These are phyloP conservation scores for Benincasa hispida DNA, from an alignment of 306 rosid genomes.

Conservation along the genomic window DNA sequence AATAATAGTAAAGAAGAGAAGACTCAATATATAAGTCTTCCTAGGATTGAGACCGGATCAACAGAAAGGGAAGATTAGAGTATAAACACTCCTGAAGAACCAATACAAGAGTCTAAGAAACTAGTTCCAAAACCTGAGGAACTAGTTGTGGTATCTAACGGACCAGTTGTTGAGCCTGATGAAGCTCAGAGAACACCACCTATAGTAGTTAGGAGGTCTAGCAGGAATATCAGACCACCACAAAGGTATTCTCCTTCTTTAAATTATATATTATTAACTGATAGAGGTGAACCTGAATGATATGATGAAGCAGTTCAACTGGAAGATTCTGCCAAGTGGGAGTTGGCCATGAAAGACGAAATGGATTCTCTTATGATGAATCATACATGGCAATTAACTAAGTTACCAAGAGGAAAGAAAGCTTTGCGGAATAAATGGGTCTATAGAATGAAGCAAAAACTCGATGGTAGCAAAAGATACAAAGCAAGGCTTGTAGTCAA, in stretches of 20 bases:
- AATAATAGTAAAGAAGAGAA: neutral
- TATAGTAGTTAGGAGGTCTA: neutral
- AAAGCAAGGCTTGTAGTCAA: neutral
- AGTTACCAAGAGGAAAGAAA: neutral
- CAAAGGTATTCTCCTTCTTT: neutral
- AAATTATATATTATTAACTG: neutral
- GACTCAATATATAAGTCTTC: neutral
- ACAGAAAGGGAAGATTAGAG: neutral
- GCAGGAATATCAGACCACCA: neutral
- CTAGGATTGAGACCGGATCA: neutral
- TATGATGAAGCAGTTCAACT: neutral
- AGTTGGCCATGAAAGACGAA: neutral
- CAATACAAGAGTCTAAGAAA: too few species aligned
- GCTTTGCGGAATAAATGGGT: neutral
- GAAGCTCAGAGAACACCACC: neutral
- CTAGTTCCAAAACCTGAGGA: neutral
- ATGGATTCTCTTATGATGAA: neutral
- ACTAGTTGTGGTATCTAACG: too few species aligned
- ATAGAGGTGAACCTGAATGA: neutral
- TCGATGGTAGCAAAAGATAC: too few species aligned
- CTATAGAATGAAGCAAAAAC: too few species aligned
- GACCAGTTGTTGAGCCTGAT: neutral
- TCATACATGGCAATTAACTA: neutral
- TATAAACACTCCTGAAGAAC: neutral
- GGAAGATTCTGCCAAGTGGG: neutral